Percentiles rank a stretch among this genome's conserved stretches.
These are phyloP conservation scores for Colletotrichum cuscutae DNA, from an alignment of 2,329 filamentous ascomycete genomes.

Conservation along the genomic window DNA sequence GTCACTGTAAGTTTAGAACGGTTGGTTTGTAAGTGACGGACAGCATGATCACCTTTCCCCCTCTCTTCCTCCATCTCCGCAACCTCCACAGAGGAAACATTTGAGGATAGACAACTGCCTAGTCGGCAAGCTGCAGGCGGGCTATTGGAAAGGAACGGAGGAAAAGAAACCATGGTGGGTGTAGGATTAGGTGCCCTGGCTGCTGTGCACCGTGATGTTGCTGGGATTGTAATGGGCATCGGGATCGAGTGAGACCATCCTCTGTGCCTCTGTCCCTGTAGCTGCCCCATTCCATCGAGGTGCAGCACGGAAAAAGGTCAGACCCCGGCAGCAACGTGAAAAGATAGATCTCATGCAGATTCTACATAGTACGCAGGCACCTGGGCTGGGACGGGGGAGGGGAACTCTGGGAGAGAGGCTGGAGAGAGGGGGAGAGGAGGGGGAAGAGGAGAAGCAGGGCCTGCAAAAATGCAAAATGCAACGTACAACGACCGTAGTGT, in stretches of 20 bases:
- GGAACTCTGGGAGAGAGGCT: too few relatives aligned
- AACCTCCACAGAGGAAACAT: background rate
- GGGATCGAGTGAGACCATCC: background rate
- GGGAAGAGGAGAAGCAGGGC: background rate
- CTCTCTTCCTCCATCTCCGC: background rate
- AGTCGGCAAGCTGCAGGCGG: background rate
- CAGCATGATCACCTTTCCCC: background rate
- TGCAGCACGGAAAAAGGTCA: constrained; percentile 5
- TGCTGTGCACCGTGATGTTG: background rate
- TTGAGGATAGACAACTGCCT: background rate
- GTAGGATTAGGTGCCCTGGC: background rate
- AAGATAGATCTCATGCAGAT: constrained; percentile 7
- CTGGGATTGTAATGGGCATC: background rate
- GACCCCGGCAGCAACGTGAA: constrained; percentile 7
- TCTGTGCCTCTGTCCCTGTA: background rate
- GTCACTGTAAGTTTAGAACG: background rate
- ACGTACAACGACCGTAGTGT: too few relatives aligned
- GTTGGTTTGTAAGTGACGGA: background rate
- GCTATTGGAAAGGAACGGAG: background rate
- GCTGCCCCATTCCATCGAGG: background rate
- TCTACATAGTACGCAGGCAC: background rate
- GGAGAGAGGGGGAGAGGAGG: background rate
- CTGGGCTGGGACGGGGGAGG: background rate
- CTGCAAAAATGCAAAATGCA: too few relatives aligned
- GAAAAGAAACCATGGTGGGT: constrained; percentile 10